These are phyloP conservation scores for Apiotrichum gamsii DNA, from an alignment of 1,284 basidiomycete species.

Conservation along the genomic window DNA sequence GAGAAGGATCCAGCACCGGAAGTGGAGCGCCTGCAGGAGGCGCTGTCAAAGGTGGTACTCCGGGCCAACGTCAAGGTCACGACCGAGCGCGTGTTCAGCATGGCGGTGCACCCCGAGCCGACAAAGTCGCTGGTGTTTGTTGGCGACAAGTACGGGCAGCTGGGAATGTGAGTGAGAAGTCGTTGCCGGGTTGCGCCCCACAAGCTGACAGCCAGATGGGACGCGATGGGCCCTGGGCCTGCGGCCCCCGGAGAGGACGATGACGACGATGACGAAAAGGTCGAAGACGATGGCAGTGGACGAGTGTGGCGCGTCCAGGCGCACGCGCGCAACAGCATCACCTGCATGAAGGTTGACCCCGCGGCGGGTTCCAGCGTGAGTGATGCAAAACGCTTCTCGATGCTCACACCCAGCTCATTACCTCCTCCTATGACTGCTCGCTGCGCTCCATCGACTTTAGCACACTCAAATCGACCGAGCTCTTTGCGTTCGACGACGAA, in stretches of 20 bases:
- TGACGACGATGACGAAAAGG: conserved; percentile 26
- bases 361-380: conserved; percentile 40
- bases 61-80: conserved; percentile 45
- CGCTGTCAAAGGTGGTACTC: conserved; percentile 36
- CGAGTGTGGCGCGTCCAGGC: conserved; percentile 47
- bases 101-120: conserved; percentile 48
- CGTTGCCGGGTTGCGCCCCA: neutral
- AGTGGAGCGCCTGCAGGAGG: conserved; percentile 25
- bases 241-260: conserved; percentile 21
- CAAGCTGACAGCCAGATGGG: conserved; percentile 29
- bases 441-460: conserved; percentile 47
- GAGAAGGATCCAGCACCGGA: conserved; percentile 22
- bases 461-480: conserved; percentile 42
- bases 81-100: conserved; percentile 48
- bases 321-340: conserved; percentile 44
- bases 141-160: conserved; percentile 48
- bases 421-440: conserved; percentile 50
- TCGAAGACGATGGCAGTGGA: conserved; percentile 24
- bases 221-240: conserved; percentile 28
- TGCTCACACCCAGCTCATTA: conserved; percentile 40
- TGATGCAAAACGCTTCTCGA: neutral
- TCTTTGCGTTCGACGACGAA: conserved; percentile 46
- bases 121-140: conserved; percentile 48
- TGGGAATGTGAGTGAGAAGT: conserved; percentile 48
- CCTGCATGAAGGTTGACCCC: conserved; percentile 47